Evolutionary conservation across 73 alveolate species (phyloP), one percentile per base, ranked within the genome.

Genomic region (Paramecium pentaurelia): DNA sequence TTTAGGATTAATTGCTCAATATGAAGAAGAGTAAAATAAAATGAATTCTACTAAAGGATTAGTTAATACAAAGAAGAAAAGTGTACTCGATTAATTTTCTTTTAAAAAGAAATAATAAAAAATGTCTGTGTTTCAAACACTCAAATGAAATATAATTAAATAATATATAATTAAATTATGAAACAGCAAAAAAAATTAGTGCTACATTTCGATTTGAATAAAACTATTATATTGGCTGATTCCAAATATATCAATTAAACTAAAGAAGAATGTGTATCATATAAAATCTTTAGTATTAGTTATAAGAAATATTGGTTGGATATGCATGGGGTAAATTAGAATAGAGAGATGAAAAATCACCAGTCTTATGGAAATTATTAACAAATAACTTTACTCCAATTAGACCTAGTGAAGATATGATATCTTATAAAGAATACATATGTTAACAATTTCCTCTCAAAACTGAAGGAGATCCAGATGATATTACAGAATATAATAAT

Each of bases 301-400:
- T 94, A 60, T 77, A 93, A 71, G 93, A 87, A 60, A 95, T 96
- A 1, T 44, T 97, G 1, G 92, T 96, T 8, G 80, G 92, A 32
- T 70, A 90, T 71, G 94, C 95, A 60, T 97, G 99, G 99, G 99
- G 99, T 34, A 91, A 77, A 37, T 92, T 95, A 92, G 96, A 92
- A 37, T 96, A 93, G 38, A 95, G 94, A 60, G 98, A 96, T 86
- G 95, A 93, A 25, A 94, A 95, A 92, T 94, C 94, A 37, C 92
- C 92, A 10, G 83, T 92, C 37, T 80, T 91, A 44, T 96, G 98
- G 98, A 73, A 54, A 16, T 92, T 95, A 6, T 93, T 93, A 16
- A 59, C 71, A 27, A 95, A 95, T 44, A 87, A 92, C 16, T 71
- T 95, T 18, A 40, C 94, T 36, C 87, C 86, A 84, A 58, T 60